Base-by-base conservation (phyloP, 805 yeast species). In the Pichia ethanolica region DNA sequence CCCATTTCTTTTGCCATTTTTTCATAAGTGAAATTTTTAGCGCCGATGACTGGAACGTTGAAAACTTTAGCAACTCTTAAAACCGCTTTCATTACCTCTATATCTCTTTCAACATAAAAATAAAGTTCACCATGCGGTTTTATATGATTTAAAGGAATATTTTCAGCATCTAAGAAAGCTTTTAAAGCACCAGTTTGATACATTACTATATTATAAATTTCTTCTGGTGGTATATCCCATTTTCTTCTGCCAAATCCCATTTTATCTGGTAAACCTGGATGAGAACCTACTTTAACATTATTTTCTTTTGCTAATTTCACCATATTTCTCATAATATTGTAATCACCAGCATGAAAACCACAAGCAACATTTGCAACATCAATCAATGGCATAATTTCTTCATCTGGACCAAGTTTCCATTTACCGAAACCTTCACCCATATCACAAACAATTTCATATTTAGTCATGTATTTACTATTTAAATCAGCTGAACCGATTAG, bases 341-440 rank as follows among this genome's bases (percentile, higher is more conserved):
- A 65, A 53, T 70, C 73, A 14, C 72, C 72, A 35, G 71, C 73
- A 53, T 70, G 73, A 43, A 65, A 69, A 5, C 73, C 73, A 56
- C 73, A 70, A 9, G 73, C 73, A 47, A 70, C 55, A 48, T 70
- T 70, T 7, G 73, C 73, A 7, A 62, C 59, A 53, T 69, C 71
- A 44, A 70, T 69, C 27, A 57, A 53, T 13, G 71, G 71, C 71
- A 70, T 69, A 33, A 70, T 63, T 28, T 70, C 71, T 20, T 61
- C 69, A 54, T 69, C 72, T 6, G 71, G 71, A 0, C 70, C 72
- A 65, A 68, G 62, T 46, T 58, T 65, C 64, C 65, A 68, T 33
- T 59, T 63, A 6, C 72, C 72, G 54, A 56, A 68, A 0, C 70
- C 71, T 55, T 68, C 70, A 4, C 70, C 70, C 68, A 66, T 64